Evolutionary conservation across 345 rosid species (phyloP).

Genomic region (Arabidopsis arenosa): DNA sequence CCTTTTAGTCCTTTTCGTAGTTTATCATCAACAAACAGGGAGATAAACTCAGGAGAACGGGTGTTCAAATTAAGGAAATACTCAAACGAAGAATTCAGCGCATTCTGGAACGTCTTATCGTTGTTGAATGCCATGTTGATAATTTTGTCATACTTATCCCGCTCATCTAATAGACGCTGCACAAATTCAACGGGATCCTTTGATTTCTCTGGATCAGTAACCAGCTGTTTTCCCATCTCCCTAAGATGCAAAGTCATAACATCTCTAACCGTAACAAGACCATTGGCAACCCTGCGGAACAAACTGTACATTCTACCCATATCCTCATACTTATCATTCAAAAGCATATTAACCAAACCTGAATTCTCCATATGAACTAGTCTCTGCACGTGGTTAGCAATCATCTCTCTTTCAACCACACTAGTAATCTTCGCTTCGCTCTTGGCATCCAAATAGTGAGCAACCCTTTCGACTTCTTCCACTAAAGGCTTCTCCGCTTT

Average conservation of each 20-base stretch:
- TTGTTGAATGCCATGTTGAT: conserved; percentile 72
- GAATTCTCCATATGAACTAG: conserved; percentile 97
- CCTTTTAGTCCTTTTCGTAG: conserved; percentile 93
- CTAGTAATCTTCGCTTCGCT: conserved; percentile 89
- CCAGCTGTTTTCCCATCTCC: conserved; percentile 89
- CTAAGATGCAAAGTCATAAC: conserved; percentile 93
- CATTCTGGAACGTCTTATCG: conserved; percentile 94
- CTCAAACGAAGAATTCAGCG: conserved; percentile 88
- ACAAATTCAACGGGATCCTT: conserved; percentile 97
- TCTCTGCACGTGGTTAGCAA: conserved; percentile 90
- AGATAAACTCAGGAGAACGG: conserved; percentile 94
- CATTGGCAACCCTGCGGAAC: conserved; percentile 77
- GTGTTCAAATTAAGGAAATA: conserved; percentile 85
- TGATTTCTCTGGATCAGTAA: conserved; percentile 85
- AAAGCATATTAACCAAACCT: conserved; percentile 86
- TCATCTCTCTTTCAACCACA: conserved; percentile 97
- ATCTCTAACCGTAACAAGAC: conserved; percentile 73
- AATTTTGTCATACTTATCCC: conserved; percentile 79
- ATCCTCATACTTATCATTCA: conserved; percentile 88
- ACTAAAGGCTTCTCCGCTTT: conserved; percentile 87
- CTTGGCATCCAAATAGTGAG: conserved; percentile 83
- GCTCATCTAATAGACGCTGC: conserved; percentile 85
- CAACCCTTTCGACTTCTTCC: conserved; percentile 94
- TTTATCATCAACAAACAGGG: conserved; percentile 92
- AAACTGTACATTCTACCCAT: conserved; percentile 87